Evolutionary conservation across 352 stramenopile species (phyloP).

Genomic region (Globisporangium cederbergense): DNA sequence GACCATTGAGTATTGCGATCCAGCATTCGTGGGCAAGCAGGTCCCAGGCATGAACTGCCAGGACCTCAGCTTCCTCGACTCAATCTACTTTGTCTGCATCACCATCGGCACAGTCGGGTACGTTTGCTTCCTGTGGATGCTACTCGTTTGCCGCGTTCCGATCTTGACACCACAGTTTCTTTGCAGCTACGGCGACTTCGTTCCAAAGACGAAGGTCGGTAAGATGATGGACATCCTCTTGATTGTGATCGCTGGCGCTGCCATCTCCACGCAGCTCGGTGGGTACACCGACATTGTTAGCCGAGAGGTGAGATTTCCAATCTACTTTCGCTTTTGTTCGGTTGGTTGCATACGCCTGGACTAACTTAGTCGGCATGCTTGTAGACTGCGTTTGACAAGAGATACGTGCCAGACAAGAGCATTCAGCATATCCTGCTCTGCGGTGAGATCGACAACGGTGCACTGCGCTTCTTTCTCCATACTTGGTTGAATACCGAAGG

Average conservation of each 20-base stretch:
- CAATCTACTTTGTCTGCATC: slow-evolving; percentile 84
- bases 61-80: slow-evolving; percentile 68
- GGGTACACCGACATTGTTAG: slow-evolving; percentile 67
- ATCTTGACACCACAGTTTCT: not conserved
- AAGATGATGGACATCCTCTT: slow-evolving; percentile 68
- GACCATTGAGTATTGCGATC: slow-evolving; percentile 65
- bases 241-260: slow-evolving; percentile 63
- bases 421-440: slow-evolving; percentile 77
- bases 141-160: not conserved
- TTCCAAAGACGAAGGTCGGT: slow-evolving; percentile 53
- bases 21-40: slow-evolving; percentile 15
- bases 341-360: not conserved
- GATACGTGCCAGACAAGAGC: slow-evolving; percentile 56
- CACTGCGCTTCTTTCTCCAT: slow-evolving; percentile 76
- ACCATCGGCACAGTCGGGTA: slow-evolving; percentile 83
- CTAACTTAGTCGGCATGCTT: not conserved
- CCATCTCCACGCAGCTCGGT: slow-evolving; percentile 71
- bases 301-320: slow-evolving; percentile 38
- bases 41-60: slow-evolving; percentile 43
- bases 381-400: slow-evolving; percentile 79
- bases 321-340: not conserved
- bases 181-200: slow-evolving; percentile 61
- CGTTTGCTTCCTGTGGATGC: slow-evolving; percentile 4
- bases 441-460: slow-evolving; percentile 67
- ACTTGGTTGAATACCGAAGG: slow-evolving; percentile 72